Percentiles rank a stretch among this genome's conserved stretches.
phyloP scores from a whole-genome alignment of 768 basidiomycete genomes.

The Postia placenta region DNA sequence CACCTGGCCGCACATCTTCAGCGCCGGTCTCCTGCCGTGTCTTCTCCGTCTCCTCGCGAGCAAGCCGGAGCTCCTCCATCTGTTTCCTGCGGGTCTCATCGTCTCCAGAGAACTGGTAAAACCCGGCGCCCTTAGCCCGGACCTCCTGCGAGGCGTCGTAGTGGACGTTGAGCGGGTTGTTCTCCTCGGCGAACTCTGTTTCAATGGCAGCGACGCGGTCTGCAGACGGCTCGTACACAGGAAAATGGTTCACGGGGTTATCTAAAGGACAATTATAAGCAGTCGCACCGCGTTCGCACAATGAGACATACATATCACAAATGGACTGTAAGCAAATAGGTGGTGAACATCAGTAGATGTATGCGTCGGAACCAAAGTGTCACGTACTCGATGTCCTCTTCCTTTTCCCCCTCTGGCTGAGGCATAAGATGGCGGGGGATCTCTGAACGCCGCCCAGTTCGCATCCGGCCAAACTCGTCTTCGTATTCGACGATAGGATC shows the following conservation, averaged over 20 bases:
- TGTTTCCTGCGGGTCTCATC: constrained; percentile 72
- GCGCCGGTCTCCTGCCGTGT: constrained; percentile 56
- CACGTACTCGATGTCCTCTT: constrained; percentile 46
- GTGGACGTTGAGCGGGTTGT: constrained; percentile 68
- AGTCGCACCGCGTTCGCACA: too few relatives aligned
- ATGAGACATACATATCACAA: constrained; percentile 18
- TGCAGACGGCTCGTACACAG: constrained; percentile 78
- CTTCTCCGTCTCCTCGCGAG: constrained; percentile 66
- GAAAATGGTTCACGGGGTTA: constrained; percentile 82
- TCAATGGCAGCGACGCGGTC: constrained; percentile 75
- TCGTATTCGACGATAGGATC: constrained; percentile 82
- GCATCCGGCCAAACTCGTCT: constrained; percentile 80
- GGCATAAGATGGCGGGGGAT: constrained; percentile 62
- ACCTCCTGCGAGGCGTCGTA: constrained; percentile 82
- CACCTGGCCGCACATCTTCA: constrained; percentile 57
- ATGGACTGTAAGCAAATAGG: constrained; percentile 13
- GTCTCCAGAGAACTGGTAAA: constrained; percentile 87
- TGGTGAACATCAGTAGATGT: neutral
- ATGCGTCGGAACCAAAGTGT: constrained; percentile 32
- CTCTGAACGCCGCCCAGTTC: constrained; percentile 66
- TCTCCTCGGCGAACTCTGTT: constrained; percentile 60
- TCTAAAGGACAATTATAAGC: too few relatives aligned
- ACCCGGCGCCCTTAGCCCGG: constrained; percentile 84
- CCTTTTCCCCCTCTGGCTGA: constrained; percentile 39
- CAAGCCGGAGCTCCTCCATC: constrained; percentile 74